Percentiles rank a stretch among this genome's conserved stretches.
phyloP scores from a whole-genome alignment of 2,329 filamentous ascomycete genomes.

The Sarocladium kiliense region DNA sequence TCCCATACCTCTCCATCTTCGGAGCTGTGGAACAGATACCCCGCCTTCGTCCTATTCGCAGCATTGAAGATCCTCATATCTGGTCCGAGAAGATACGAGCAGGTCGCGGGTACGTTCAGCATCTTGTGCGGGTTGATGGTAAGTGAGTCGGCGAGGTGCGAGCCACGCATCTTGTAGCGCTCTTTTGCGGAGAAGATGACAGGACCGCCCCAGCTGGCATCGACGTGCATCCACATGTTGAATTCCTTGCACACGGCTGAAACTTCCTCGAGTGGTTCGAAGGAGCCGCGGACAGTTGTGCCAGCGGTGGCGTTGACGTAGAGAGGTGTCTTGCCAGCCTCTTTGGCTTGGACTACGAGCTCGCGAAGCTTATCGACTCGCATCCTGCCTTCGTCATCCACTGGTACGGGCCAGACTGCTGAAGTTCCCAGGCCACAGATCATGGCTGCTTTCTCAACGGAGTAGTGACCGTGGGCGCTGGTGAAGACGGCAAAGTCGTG shows the following conservation, averaged over 20 bases:
- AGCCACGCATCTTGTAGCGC: conserved; percentile 60
- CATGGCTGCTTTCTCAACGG: conserved; percentile 89
- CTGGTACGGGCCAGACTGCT: conserved; percentile 67
- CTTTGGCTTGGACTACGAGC: conserved; percentile 55
- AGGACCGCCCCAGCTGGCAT: conserved; percentile 85
- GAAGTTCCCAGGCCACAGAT: conserved; percentile 77
- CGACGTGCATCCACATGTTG: conserved; percentile 86
- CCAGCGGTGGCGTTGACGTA: conserved; percentile 96
- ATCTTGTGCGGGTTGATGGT: conserved; percentile 97
- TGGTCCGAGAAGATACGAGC: conserved; percentile 76
- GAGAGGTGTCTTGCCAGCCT: conserved; percentile 72
- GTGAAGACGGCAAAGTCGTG: conserved; percentile 79
- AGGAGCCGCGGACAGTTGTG: conserved; percentile 87
- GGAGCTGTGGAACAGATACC: conserved; percentile 72
- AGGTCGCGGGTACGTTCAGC: conserved; percentile 86
- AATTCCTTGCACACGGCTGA: conserved; percentile 64
- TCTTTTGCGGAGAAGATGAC: conserved; percentile 71
- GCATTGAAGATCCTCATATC: conserved; percentile 73
- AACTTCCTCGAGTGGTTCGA: conserved; percentile 71
- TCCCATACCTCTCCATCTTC: conserved; percentile 67
- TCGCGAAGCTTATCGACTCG: conserved; percentile 57
- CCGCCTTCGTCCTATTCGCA: conserved; percentile 82
- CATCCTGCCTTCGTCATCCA: conserved; percentile 72
- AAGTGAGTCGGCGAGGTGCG: conserved; percentile 71
- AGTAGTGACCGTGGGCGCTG: conserved; percentile 87